phyloP scores from a whole-genome alignment of 2,329 filamentous ascomycete species.

The Alternaria hordeiaustralica region DNA sequence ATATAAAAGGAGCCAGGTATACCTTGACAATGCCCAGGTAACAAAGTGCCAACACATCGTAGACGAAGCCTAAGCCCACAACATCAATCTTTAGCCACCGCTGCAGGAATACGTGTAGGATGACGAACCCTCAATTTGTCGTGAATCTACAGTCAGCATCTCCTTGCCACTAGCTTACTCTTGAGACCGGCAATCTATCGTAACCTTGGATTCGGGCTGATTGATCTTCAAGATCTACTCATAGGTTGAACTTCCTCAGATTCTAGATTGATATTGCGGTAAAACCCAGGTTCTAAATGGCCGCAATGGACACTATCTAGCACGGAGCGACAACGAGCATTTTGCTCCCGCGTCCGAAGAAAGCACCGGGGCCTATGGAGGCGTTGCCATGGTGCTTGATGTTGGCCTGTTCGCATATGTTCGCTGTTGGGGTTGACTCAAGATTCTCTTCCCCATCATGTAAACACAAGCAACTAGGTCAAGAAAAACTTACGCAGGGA shows the following conservation, averaged over 20 bases:
- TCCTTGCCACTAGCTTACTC: not conserved
- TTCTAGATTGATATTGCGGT: not conserved
- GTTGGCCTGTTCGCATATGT: not conserved
- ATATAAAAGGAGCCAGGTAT: not conserved
- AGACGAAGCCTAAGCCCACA: not conserved
- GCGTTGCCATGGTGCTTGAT: not conserved
- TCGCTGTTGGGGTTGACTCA: not conserved
- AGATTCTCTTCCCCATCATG: not conserved
- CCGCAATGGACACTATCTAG: not conserved
- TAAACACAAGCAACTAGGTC: not conserved
- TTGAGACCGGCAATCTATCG: not conserved
- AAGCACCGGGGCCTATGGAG: not conserved
- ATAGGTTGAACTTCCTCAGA: not conserved
- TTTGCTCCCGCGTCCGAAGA: not conserved
- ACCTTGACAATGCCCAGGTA: not conserved
- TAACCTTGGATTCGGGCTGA: not conserved
- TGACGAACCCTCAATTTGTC: not conserved
- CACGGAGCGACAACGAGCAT: not conserved
- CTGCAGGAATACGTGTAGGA: not conserved
- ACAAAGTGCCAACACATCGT: not conserved
- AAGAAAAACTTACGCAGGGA: not conserved
- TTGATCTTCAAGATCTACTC: not conserved
- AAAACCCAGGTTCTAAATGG: not conserved
- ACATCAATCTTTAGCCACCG: not conserved
- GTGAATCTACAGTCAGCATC: not conserved